Evolutionary conservation across 345 rosid genomes (phyloP).

Genomic region (Microthlaspi erraticum): DNA sequence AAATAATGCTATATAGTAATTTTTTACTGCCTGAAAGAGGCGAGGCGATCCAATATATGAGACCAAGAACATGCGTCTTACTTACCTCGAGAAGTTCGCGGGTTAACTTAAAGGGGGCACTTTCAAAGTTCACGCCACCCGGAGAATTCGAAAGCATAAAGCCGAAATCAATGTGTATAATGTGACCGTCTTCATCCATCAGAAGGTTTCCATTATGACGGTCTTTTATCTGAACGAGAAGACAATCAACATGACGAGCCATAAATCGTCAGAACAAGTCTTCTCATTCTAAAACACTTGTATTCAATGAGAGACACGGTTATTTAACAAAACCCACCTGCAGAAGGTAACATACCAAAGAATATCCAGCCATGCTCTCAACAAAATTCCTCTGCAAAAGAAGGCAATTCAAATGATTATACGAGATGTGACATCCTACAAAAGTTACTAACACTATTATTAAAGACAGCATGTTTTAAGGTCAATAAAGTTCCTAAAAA

Average conservation of each 20-base stretch:
- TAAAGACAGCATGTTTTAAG: slow-evolving; percentile 15
- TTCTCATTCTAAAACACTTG: neutral
- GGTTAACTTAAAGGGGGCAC: slow-evolving; percentile 98
- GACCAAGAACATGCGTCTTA: neutral
- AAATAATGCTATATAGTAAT: too few relatives aligned
- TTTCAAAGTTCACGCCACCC: slow-evolving; percentile 99
- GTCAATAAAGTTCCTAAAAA: slow-evolving; percentile 16
- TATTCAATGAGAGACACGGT: slow-evolving; percentile 1
- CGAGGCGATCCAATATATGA: neutral
- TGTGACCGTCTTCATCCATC: slow-evolving; percentile 97
- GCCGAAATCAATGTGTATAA: slow-evolving; percentile 98
- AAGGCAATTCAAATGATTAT: slow-evolving; percentile 22
- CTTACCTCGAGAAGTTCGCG: slow-evolving; percentile 99
- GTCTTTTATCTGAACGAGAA: slow-evolving; percentile 74
- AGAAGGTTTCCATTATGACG: slow-evolving; percentile 97
- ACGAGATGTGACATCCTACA: neutral
- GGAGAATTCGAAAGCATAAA: slow-evolving; percentile 99
- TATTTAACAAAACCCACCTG: slow-evolving; percentile 57
- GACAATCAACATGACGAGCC: slow-evolving; percentile 2
- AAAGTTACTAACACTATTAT: neutral
- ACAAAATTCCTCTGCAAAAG: slow-evolving; percentile 92
- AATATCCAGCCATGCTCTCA: slow-evolving; percentile 99
- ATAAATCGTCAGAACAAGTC: neutral
- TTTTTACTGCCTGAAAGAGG: neutral
- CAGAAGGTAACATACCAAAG: slow-evolving; percentile 95